Percentiles rank a stretch among this genome's conserved stretches.
These are phyloP conservation scores for Ganoderma meredithae DNA, from an alignment of 1,284 basidiomycete genomes.

Conservation along the genomic window DNA sequence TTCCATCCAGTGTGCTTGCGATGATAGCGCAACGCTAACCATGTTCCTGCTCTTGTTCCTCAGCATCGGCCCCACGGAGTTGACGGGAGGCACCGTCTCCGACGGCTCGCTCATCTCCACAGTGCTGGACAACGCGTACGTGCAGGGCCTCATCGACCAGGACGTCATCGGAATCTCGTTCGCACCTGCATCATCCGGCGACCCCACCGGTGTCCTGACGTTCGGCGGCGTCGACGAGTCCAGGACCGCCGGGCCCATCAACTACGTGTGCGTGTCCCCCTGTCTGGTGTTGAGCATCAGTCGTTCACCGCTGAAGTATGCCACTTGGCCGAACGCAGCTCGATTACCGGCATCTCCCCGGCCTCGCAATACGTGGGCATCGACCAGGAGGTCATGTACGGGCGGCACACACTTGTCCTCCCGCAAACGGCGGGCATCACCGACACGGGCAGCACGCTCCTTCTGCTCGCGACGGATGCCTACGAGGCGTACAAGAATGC, in stretches of 20 bases:
- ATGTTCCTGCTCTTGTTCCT: constrained; percentile 15
- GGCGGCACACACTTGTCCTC: constrained; percentile 28
- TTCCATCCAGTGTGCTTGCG: too few species aligned
- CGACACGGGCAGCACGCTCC: constrained; percentile 6
- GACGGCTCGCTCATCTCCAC: constrained; percentile 39
- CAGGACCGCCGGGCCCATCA: constrained; percentile 57
- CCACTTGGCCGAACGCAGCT: too few species aligned
- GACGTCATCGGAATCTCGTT: constrained; percentile 56
- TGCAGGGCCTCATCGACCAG: constrained; percentile 31
- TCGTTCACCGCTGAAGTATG: too few species aligned
- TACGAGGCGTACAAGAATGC: constrained; percentile 24
- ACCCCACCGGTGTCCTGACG: constrained; percentile 40
- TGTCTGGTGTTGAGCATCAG: too few species aligned
- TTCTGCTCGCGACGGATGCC: constrained; percentile 25
- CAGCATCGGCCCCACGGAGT: neutral
- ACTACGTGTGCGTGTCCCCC: constrained; percentile 50
- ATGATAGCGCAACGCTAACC: too few species aligned
- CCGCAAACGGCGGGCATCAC: neutral
- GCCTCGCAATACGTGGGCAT: constrained; percentile 60
- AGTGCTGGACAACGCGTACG: constrained; percentile 55
- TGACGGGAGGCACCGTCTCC: constrained; percentile 43
- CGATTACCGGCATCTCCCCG: constrained; percentile 42
- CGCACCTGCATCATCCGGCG: constrained; percentile 44
- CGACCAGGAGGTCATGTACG: constrained; percentile 41
- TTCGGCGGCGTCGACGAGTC: constrained; percentile 55